Percentiles rank a stretch among this genome's conserved stretches.
phyloP scores from a whole-genome alignment of 805 yeast genomes.

The Teunomyces pallodes region DNA sequence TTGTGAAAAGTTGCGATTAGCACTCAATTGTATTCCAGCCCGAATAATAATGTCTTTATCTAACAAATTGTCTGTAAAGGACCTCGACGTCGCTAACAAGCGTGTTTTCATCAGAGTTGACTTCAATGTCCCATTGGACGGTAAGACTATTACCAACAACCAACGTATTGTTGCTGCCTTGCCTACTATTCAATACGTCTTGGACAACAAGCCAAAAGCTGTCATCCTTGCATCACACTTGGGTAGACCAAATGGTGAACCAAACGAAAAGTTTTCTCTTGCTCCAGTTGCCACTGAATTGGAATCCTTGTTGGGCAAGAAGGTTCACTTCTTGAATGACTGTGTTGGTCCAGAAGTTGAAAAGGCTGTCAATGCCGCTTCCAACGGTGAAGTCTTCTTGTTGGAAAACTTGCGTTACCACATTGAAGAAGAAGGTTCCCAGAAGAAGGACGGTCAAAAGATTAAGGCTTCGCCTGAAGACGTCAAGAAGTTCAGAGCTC shows the following conservation, averaged over 20 bases:
- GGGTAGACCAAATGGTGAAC: conserved; percentile 99
- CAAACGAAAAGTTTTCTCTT: conserved; percentile 79
- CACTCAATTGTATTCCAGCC: background rate
- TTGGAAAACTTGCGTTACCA: conserved; percentile 98
- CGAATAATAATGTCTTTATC: conserved; percentile 75
- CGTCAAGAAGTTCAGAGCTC: conserved; percentile 84
- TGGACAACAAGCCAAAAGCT: conserved; percentile 87
- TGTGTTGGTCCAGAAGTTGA: conserved; percentile 92
- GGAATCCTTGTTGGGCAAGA: conserved; percentile 62
- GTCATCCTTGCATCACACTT: conserved; percentile 93
- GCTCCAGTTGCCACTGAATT: conserved; percentile 93
- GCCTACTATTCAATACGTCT: conserved; percentile 95
- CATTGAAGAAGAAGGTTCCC: conserved; percentile 95
- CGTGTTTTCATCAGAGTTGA: conserved; percentile 99
- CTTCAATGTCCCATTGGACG: conserved; percentile 93
- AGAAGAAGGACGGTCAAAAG: conserved; percentile 88
- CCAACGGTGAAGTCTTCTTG: conserved; percentile 79
- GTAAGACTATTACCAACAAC: conserved; percentile 95
- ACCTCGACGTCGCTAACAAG: conserved; percentile 81
- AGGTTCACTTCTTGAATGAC: conserved; percentile 82
- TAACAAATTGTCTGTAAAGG: conserved; percentile 89
- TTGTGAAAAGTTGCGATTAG: background rate
- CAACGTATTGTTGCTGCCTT: conserved; percentile 99
- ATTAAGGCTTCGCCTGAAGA: conserved; percentile 85
- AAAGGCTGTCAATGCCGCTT: conserved; percentile 68